Conservation (phyloP, 1,284 basidiomycete genomes). For the Sanghuangporus baumii region DNA sequence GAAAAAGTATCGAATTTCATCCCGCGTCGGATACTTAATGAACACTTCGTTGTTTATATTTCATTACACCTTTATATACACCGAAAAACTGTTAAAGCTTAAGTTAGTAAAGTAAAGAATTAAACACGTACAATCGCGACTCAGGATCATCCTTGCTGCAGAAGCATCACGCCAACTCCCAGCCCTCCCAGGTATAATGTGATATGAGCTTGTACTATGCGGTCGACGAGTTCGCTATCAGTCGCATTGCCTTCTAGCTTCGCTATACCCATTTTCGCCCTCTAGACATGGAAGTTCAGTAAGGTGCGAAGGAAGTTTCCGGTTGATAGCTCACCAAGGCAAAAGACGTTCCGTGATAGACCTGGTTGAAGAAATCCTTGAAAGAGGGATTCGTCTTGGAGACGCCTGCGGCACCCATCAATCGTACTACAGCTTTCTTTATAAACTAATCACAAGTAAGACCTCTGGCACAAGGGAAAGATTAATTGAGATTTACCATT, state of each 20-base stretch:
- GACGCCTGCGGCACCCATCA: slow-evolving; percentile 38
- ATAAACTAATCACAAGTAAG: slow-evolving; percentile 30
- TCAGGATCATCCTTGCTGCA: background rate
- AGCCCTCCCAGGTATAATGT: slow-evolving; percentile 23
- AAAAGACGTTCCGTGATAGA: slow-evolving; percentile 50
- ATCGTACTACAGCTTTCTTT: slow-evolving; percentile 36
- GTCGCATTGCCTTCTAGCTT: slow-evolving; percentile 15
- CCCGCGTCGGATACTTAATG: background rate
- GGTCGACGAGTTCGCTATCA: slow-evolving; percentile 13
- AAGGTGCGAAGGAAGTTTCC: background rate
- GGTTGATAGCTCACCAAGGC: slow-evolving; percentile 39
- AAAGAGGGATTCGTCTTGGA: slow-evolving; percentile 56
- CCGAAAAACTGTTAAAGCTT: background rate
- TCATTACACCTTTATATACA: background rate
- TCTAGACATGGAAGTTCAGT: slow-evolving; percentile 7
- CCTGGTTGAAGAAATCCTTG: slow-evolving; percentile 47
- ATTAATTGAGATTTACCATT: slow-evolving; percentile 32
- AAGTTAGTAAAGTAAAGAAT: background rate
- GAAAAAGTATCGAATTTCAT: background rate
- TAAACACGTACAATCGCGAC: background rate
- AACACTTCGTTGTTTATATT: background rate
- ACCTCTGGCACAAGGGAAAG: slow-evolving; percentile 17
- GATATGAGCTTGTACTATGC: slow-evolving; percentile 22
- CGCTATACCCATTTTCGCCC: slow-evolving; percentile 19
- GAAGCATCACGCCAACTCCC: slow-evolving; percentile 13